Base-by-base conservation (phyloP, 225 moss, liverwort and hornwort genomes). In the Anthoceros angustus region DNA sequence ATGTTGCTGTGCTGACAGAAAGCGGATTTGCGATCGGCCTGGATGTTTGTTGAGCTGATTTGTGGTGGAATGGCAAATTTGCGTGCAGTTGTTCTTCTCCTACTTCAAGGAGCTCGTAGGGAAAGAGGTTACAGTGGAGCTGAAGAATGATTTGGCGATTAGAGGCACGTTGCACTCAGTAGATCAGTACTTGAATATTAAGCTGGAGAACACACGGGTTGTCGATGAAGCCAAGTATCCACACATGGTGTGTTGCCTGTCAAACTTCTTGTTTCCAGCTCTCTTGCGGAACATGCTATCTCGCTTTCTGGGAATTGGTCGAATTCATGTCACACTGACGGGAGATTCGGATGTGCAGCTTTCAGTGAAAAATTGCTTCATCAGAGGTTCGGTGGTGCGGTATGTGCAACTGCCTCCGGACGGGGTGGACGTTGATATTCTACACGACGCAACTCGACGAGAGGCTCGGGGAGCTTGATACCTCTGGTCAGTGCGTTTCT, bases 301-400 rank as follows among this genome's bases (percentile, higher is more conserved):
- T 25, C 25, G 20, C 32, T 9, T 49, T n/a, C 41, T 23, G 21
- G 20, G 18, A 21, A 3, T 62, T 61, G 32, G n/a, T 38, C 40
- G 25, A 21, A 42, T 9, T 14, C 15, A 6, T 15, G 5, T 64
- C 32, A 8, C 25, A 26, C 64, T n/a, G 7, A 12, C 21, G 62
- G 11, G 62, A 20, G 11, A 24, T 21, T 55, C 4, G 16, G 50
- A 55, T 16, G 45, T 73, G 77, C 79, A 95, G 95, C 91, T 91
- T 49, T 95, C 95, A 39, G 95, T 95, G 65, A 95, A 95, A 79
- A 95, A 95, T 63, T 95, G 95, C 69, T 95, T 95, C 66, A 95
- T 95, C 43, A 79, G 95, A 74, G 95, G 95, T 66, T 95, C 95
- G 25, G 95, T 95, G 65, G 95, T 95, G n/a, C 83, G 95, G 63